Percentiles rank a stretch among this genome's conserved stretches.
Evolutionary conservation across 163 green algal genomes (phyloP).

Genomic region (Scenedesmus sp.): DNA sequence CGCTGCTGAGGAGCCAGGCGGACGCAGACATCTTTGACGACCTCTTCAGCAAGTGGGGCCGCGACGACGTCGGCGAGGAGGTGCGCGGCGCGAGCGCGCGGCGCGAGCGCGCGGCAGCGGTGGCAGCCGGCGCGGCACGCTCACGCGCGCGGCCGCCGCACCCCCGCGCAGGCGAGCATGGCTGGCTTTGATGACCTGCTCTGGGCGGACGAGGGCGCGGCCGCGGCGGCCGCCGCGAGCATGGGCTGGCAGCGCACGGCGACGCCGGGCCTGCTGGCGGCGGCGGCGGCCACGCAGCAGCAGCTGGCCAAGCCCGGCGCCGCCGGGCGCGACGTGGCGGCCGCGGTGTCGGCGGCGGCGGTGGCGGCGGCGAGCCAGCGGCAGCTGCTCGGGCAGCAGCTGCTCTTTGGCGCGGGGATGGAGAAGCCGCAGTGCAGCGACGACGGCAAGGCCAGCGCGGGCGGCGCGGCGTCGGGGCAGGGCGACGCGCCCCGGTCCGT

Average conservation of each 20-base stretch:
- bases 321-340: not conserved
- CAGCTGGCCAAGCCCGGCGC: conserved; percentile 7
- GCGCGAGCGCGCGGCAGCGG: not conserved
- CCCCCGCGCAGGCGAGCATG: conserved; percentile 23
- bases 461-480: not conserved
- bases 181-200: conserved; percentile 42
- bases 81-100: not conserved
- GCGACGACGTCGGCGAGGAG: conserved; percentile 18
- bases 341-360: conserved; percentile 17
- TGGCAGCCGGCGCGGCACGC: not conserved
- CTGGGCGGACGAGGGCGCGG: conserved; percentile 24
- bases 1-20: conserved; percentile 5
- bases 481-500: no score
- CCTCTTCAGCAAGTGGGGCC: conserved; percentile 44
- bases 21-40: conserved; percentile 45
- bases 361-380: not conserved
- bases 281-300: not conserved
- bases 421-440: not conserved
- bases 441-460: conserved; percentile 7
- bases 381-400: not conserved
- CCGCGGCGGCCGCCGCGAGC: conserved; percentile 18
- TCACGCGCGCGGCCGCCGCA: not conserved
- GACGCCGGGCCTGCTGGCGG: conserved; percentile 14
- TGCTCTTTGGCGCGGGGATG: not conserved
- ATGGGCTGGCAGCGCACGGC: conserved; percentile 28